These are phyloP conservation scores for Mrakiaceae sp. DNA, from an alignment of 1,284 basidiomycete genomes.

Conservation along the genomic window DNA sequence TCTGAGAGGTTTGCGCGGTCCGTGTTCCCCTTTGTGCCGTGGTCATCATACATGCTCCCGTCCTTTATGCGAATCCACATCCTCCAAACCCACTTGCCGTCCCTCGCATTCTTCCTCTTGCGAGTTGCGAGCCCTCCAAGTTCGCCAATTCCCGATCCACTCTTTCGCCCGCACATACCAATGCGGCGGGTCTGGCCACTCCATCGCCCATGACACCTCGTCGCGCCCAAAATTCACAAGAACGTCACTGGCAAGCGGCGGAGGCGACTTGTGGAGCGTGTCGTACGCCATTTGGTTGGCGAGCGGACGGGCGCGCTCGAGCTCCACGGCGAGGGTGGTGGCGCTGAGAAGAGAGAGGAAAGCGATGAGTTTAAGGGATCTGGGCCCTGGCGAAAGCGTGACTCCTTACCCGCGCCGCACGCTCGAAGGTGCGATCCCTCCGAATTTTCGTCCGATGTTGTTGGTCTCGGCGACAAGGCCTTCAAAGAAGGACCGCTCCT, in stretches of 20 bases:
- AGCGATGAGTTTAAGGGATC: background rate
- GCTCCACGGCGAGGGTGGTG: conserved; percentile 6
- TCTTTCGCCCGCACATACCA: too few species aligned
- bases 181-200: too few species aligned
- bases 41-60: too few species aligned
- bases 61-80: too few species aligned
- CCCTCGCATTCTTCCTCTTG: too few species aligned
- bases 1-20: too few species aligned
- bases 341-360: background rate
- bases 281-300: background rate
- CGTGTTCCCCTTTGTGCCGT: too few species aligned
- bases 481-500: conserved; percentile 3
- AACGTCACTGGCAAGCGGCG: background rate
- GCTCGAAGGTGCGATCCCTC: conserved; percentile 9
- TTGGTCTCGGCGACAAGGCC: conserved; percentile 9
- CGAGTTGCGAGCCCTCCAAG: too few species aligned
- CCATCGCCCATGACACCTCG: too few species aligned
- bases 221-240: too few species aligned
- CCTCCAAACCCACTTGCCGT: too few species aligned
- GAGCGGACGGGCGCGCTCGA: conserved; percentile 1
- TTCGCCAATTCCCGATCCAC: too few species aligned
- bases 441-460: background rate
- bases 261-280: conserved; percentile 1
- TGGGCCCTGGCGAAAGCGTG: background rate
- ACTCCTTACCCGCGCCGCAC: conserved; percentile 4